These are phyloP conservation scores for Calonectria hongkongensis DNA, from an alignment of 2,329 filamentous ascomycete species.

Conservation along the genomic window DNA sequence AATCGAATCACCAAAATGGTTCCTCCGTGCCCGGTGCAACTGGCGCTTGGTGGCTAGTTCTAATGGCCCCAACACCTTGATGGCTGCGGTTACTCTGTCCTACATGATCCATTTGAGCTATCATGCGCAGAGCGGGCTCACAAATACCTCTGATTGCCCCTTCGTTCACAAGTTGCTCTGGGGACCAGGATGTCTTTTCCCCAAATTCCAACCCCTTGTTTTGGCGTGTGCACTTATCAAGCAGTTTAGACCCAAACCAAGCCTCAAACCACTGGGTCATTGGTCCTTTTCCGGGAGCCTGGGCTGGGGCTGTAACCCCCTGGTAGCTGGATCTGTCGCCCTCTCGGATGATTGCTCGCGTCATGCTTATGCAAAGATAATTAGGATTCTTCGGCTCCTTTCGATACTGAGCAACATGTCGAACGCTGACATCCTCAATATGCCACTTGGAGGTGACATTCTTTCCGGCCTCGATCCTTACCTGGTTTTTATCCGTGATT, in stretches of 20 bases:
- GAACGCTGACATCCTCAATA: constrained; percentile 47
- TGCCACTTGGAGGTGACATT: constrained; percentile 29
- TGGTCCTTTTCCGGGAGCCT: constrained; percentile 28
- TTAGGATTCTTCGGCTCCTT: constrained; percentile 34
- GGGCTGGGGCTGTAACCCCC: constrained; percentile 38
- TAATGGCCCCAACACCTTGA: constrained; percentile 36
- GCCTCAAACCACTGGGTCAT: constrained; percentile 57
- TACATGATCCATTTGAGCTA: constrained; percentile 57
- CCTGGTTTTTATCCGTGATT: constrained; percentile 40
- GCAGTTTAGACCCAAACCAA: constrained; percentile 51
- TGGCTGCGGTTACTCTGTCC: constrained; percentile 56
- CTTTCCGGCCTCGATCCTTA: constrained; percentile 43
- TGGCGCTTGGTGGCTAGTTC: constrained; percentile 12
- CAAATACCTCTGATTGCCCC: constrained; percentile 54
- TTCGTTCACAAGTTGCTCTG: constrained; percentile 46
- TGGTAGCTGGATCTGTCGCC: constrained; percentile 20
- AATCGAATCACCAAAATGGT: constrained; percentile 48
- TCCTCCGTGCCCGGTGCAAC: background rate
- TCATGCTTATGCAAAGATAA: constrained; percentile 52
- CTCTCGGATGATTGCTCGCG: constrained; percentile 42
- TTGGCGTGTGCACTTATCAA: constrained; percentile 44
- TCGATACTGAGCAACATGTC: constrained; percentile 51
- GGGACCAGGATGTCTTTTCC: constrained; percentile 51
- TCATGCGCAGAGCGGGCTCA: constrained; percentile 55
- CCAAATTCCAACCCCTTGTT: constrained; percentile 56